phyloP scores from a whole-genome alignment of 2,329 filamentous ascomycete species.

The Didymella sp. region DNA sequence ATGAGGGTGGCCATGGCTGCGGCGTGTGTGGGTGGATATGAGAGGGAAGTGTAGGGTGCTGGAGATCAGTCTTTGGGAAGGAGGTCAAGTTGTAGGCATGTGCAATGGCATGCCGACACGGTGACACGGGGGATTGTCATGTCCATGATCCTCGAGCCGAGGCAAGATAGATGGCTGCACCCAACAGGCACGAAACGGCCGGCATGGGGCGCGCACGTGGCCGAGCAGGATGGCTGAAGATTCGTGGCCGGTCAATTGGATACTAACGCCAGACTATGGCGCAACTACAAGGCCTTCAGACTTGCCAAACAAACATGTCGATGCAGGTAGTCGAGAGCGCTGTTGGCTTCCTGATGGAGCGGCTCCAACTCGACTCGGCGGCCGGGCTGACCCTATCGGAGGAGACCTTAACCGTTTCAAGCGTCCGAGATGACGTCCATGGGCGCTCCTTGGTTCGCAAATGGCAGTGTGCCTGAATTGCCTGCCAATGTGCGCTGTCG shows the following conservation, averaged over 20 bases:
- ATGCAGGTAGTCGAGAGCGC: neutral
- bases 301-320: neutral
- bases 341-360: neutral
- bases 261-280: neutral
- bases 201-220: neutral
- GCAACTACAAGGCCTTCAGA: neutral
- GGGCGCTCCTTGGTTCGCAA: conserved; percentile 5
- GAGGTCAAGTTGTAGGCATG: conserved; percentile 10
- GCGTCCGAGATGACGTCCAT: conserved; percentile 13
- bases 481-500: conserved; percentile 21
- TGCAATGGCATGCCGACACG: conserved; percentile 1
- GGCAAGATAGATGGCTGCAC: conserved; percentile 21
- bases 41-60: neutral
- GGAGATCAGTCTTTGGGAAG: conserved; percentile 1
- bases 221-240: neutral
- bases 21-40: neutral
- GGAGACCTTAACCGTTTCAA: conserved; percentile 1
- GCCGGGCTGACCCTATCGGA: conserved; percentile 23
- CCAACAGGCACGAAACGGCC: conserved; percentile 1
- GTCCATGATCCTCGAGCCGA: conserved; percentile 36
- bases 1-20: conserved; percentile 66
- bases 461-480: conserved; percentile 25
- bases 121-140: conserved; percentile 9
- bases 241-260: no score
- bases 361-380: conserved; percentile 10